Base-by-base conservation (phyloP, 176 grass and related monocot species). In the Rhynchospora breviuscula region DNA sequence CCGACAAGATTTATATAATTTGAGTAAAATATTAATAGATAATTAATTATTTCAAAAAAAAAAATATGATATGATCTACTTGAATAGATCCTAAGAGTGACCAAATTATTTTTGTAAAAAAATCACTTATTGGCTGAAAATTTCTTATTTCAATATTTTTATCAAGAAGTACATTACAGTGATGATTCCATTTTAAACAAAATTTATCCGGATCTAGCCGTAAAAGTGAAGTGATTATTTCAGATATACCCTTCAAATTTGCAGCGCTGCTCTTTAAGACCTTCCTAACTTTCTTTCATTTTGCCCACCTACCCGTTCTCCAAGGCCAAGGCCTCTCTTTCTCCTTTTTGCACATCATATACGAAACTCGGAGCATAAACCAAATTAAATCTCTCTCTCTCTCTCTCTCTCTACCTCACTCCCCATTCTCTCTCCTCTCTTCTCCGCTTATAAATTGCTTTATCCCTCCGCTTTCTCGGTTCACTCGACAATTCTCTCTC, bases 341-440 rank as follows among this genome's bases (percentile, higher is more conserved):
- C 23, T 54, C 72, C 48, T 29, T 53, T 54, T 76, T 53, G 45
- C 9, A 15, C 47, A 76, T 56, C 73, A 40, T 31, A 56, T 33
- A 54, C 49, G 56, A 77, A 77, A 77, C 51, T 77, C 0, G 73
- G 69, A 73, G 49, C 73, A 77, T 56, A 33, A 77, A 77, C 73
- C 21, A 46, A 70, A 70, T 70, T 46, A 70, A 68, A 68, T 68
- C 65, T 35, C 65, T 68, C 26, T 5, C 63, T 19, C n/a, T n/a
- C n/a, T n/a, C n/a, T n/a, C n/a, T n/a, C n/a, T n/a, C n/a, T n/a
- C n/a, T n/a, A n/a, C n/a, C n/a, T n/a, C n/a, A n/a, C n/a, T n/a
- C n/a, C 4, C 12, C 47, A 35, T 43, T 40, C 65, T 40, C 31
- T 67, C 65, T 67, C 65, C 14, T 17, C 64, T 17, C 15, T 40